A percentile compares a stretch with the other conserved stretches of the same genome.
These are phyloP conservation scores for Gaertneriomyces sp. DNA, from an alignment of 192 early-diverging fungal species.

Conservation along the genomic window DNA sequence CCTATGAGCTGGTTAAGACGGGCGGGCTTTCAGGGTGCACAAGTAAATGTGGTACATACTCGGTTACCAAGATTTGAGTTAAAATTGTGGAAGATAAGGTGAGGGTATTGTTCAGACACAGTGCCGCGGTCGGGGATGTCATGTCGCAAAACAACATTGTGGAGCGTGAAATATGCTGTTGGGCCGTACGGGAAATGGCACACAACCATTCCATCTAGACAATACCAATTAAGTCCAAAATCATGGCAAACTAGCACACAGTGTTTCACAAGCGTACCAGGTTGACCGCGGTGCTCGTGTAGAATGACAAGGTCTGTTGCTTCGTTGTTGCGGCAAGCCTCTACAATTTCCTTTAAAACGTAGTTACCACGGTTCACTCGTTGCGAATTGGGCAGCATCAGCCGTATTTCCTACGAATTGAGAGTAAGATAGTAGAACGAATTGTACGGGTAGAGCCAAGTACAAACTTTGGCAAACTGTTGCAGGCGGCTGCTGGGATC, in stretches of 20 bases:
- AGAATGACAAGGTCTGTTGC: conserved; percentile 94
- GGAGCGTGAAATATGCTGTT: conserved; percentile 94
- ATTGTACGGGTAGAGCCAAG: background rate
- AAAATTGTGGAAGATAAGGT: conserved; percentile 95
- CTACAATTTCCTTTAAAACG: conserved; percentile 92
- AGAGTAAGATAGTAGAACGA: background rate
- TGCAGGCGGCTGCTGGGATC: conserved; percentile 88
- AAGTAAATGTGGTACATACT: conserved; percentile 29
- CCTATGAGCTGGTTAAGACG: conserved; percentile 32
- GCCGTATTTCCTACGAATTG: conserved; percentile 71
- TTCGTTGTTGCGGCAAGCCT: conserved; percentile 90
- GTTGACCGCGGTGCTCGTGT: conserved; percentile 92
- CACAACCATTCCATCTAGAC: conserved; percentile 82
- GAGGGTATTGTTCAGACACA: conserved; percentile 95
- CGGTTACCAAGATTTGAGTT: conserved; percentile 79
- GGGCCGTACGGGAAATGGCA: conserved; percentile 97
- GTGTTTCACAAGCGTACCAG: conserved; percentile 52
- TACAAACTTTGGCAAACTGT: conserved; percentile 83
- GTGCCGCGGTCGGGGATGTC: conserved; percentile 96
- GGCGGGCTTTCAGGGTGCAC: background rate
- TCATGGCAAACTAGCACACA: background rate
- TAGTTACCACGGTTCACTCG: conserved; percentile 97
- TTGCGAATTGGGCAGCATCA: conserved; percentile 93
- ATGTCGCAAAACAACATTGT: conserved; percentile 96
- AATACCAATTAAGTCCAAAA: conserved; percentile 7